These are phyloP conservation scores for Daldinia grandis DNA, from an alignment of 495 filamentous ascomycete genomes.

Conservation along the genomic window DNA sequence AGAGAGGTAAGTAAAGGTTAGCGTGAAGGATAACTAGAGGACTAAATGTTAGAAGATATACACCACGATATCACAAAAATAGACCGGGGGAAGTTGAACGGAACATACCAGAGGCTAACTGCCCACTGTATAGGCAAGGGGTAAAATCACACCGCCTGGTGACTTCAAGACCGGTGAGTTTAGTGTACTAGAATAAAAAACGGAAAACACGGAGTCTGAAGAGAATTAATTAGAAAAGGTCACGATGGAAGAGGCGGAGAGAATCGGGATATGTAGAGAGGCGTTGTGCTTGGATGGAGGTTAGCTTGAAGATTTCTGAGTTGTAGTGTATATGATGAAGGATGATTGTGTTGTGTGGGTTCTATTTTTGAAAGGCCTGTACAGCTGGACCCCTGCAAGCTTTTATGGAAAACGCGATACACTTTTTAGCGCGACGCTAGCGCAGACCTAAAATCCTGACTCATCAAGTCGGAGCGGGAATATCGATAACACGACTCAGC, in stretches of 20 bases:
- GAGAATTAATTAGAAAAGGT: not conserved
- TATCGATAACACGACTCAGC: constrained; percentile 19
- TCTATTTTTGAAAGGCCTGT: constrained; percentile 4
- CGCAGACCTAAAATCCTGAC: constrained; percentile 20
- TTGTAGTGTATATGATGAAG: constrained; percentile 5
- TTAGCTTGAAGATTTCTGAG: not conserved
- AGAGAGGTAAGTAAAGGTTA: constrained; percentile 1
- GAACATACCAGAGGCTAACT: constrained; percentile 4
- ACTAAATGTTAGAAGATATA: constrained; percentile 13
- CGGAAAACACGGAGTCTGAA: not conserved
- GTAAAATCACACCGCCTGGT: constrained; percentile 7
- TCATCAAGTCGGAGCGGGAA: constrained; percentile 1
- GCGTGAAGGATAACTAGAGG: not conserved
- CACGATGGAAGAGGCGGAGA: not conserved
- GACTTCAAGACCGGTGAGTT: not conserved
- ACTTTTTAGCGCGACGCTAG: constrained; percentile 29
- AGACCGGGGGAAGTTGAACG: not conserved
- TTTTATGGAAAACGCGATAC: constrained; percentile 34
- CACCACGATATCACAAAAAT: not conserved
- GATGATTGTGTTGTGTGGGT: not conserved
- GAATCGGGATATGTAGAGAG: not conserved
- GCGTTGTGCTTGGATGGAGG: not conserved
- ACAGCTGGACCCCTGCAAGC: constrained; percentile 19
- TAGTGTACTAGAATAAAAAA: not conserved
- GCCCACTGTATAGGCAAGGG: not conserved